phyloP scores from a whole-genome alignment of 73 alveolate species.

The Paramecium caudatum region DNA sequence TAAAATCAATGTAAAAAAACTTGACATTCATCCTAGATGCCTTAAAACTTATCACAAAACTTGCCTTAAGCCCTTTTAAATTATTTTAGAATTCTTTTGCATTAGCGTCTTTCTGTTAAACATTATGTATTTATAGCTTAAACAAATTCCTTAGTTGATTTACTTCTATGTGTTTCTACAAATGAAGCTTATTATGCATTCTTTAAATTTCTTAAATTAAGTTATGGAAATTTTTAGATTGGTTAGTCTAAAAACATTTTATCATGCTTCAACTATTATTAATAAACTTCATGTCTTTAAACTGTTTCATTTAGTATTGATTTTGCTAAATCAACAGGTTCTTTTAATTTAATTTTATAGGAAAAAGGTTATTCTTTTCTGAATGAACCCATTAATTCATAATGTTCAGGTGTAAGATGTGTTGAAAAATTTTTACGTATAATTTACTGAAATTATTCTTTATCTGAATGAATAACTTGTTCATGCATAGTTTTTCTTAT shows the following conservation, averaged over 20 bases:
- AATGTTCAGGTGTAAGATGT: slow-evolving; percentile 38
- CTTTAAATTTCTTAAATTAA: not conserved
- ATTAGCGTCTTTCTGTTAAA: not conserved
- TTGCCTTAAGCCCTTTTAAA: not conserved
- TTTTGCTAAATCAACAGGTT: slow-evolving; percentile 21
- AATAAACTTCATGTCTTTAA: not conserved
- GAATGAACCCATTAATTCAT: not conserved
- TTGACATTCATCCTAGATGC: not conserved
- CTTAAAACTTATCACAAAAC: not conserved
- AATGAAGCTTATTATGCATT: not conserved
- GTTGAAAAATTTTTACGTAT: slow-evolving; percentile 21
- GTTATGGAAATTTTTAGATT: not conserved
- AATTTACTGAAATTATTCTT: slow-evolving; percentile 14
- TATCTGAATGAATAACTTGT: not conserved
- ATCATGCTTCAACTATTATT: not conserved
- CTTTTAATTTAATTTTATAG: not conserved
- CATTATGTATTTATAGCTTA: slow-evolving; percentile 15
- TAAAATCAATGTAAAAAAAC: not conserved
- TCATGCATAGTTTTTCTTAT: not conserved
- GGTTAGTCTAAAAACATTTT: not conserved
- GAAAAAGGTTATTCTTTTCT: not conserved
- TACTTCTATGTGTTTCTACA: not conserved
- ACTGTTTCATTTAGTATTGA: not conserved
- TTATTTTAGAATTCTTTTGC: not conserved
- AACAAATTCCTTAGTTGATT: not conserved